Base-by-base conservation (phyloP, 2,329 filamentous ascomycete genomes). In the Dothideomycetes sp. region DNA sequence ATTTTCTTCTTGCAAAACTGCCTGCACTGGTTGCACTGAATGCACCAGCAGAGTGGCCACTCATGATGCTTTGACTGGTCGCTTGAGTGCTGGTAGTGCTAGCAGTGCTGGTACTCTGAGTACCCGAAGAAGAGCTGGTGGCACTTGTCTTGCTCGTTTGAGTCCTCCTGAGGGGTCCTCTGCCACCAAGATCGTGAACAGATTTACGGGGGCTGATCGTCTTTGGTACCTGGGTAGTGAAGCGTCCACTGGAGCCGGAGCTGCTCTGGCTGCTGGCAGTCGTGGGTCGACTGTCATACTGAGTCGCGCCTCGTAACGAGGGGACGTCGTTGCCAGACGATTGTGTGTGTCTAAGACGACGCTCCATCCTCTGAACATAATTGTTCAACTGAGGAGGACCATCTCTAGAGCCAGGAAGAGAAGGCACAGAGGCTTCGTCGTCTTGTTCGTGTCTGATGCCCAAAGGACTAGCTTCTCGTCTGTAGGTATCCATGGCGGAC, bases 11-110 rank as follows among this genome's bases (percentile, higher is more conserved):
- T 20, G 87, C 88, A 49, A 93, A 77, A 62, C 89, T 96, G 40
- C 88, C 91, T 12, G 91, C 91, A 62, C 91, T 96, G 12, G 91
- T 96, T 36, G 87, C 84, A 59, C 89, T 96, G 62, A 95, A 86
- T 10, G 76, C 89, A 36, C 88, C 80, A 1, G 91, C 91, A 39
- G 91, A 96, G 38, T 77, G 73, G 3, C 89, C 91, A 59, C 89
- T 96, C 89, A 95, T 95, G 30, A 98, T 62, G 53, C 85, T 96
- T 52, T 82, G 78, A 51, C 81, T 79, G 12, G 86, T 95, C 57
- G 78, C 79, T 51, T 84, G 78, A 1, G 83, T 88, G 48, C 80
- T 84, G 28, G 73, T 76, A 17, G 45, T 47, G 18, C 41, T 39
- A 35, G 45, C 41, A 1, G 83, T 88, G 47, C 80, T 84, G 30